A percentile compares a stretch with the other conserved stretches of the same genome.
These are phyloP conservation scores for Sphenostylis stenocarpa DNA, from an alignment of 306 rosid genomes.

Conservation along the genomic window DNA sequence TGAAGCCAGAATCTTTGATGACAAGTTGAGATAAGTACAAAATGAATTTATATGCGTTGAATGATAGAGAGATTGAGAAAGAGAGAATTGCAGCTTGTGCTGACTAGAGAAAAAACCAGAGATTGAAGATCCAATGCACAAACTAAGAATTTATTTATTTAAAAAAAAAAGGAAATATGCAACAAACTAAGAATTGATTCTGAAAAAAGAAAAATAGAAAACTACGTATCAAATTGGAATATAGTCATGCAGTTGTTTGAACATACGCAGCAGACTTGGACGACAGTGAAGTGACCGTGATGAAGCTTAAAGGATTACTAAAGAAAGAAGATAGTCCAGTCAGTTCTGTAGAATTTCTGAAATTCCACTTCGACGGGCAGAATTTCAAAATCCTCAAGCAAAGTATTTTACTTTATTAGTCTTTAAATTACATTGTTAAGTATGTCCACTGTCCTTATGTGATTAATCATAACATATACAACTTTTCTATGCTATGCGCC, in stretches of 20 bases:
- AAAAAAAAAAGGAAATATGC: no score
- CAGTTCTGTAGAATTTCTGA: not conserved
- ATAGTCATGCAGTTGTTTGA: no score
- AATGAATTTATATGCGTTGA: not conserved
- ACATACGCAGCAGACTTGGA: not conserved
- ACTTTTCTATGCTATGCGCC: not conserved
- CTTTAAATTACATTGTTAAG: not conserved
- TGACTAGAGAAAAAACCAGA: not conserved
- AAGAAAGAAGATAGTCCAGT: not conserved
- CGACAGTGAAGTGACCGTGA: not conserved
- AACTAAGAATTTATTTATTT: no score
- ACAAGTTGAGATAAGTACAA: not conserved
- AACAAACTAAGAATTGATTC: no score
- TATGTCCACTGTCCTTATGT: not conserved
- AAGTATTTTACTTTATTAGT: not conserved
- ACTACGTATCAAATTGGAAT: no score
- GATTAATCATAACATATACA: not conserved
- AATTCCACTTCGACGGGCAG: not conserved
- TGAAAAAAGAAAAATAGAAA: no score
- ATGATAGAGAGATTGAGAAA: not conserved
- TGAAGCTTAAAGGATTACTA: not conserved
- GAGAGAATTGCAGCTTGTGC: not conserved
- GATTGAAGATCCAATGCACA: no score
- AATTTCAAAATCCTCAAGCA: not conserved
- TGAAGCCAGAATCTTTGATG: not conserved